Evolutionary conservation across 495 filamentous ascomycete species (phyloP).

Genomic region (Trichocladium antarcticum): DNA sequence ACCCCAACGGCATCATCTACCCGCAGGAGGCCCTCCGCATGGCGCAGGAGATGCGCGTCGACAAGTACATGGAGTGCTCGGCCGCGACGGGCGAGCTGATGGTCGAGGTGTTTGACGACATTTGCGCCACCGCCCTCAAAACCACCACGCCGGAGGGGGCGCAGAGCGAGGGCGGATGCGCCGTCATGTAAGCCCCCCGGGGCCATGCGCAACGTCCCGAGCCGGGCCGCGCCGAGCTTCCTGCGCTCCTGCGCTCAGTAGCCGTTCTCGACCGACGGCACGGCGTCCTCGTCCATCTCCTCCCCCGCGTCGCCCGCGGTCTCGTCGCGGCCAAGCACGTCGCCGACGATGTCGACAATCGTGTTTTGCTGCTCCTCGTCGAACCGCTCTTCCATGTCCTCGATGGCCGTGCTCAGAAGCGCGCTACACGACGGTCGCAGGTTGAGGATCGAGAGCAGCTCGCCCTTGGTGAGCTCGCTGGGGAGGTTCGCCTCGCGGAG

Average conservation of each 20-base stretch:
- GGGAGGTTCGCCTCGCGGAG: slow-evolving; percentile 22
- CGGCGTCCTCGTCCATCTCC: slow-evolving; percentile 17
- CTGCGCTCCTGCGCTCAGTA: slow-evolving; percentile 2
- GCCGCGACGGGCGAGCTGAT: slow-evolving; percentile 76
- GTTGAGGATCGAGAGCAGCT: slow-evolving; percentile 37
- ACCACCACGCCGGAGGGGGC: slow-evolving; percentile 40
- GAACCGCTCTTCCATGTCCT: slow-evolving; percentile 38
- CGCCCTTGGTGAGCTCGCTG: slow-evolving; percentile 36
- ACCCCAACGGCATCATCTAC: slow-evolving; percentile 58
- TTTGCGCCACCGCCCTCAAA: slow-evolving; percentile 58
- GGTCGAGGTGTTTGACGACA: slow-evolving; percentile 60
- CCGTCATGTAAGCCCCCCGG: slow-evolving; percentile 31
- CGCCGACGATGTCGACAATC: slow-evolving; percentile 33
- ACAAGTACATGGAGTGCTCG: slow-evolving; percentile 85
- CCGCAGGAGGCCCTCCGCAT: slow-evolving; percentile 63
- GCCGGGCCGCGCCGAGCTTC: neutral
- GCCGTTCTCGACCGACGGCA: slow-evolving; percentile 26
- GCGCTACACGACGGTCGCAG: slow-evolving; percentile 29
- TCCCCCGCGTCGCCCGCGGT: slow-evolving; percentile 14
- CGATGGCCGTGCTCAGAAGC: slow-evolving; percentile 32
- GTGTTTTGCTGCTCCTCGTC: slow-evolving; percentile 32
- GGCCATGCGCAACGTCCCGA: too few species aligned
- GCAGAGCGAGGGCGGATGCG: slow-evolving; percentile 36
- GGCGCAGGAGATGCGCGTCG: slow-evolving; percentile 71
- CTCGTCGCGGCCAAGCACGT: slow-evolving; percentile 31